Base-by-base conservation (phyloP, 306 rosid species). In the Ormosia semicastrata region DNA sequence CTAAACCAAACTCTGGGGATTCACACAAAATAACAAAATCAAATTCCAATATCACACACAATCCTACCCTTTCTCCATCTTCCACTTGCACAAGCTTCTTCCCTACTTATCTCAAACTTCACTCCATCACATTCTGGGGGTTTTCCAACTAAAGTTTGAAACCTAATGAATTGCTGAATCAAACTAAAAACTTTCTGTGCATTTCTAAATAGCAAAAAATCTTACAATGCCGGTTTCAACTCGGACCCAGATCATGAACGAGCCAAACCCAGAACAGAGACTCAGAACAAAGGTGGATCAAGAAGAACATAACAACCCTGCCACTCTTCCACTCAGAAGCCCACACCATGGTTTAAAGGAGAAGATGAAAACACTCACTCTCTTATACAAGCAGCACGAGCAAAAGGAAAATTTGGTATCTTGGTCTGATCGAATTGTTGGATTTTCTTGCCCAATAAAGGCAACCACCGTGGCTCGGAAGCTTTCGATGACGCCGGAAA, bases 341-440 rank as follows among this genome's bases (percentile, higher is more conserved):
- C 97, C 95, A 3, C 99, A 95, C 82, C 95, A 93, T 80, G 93
- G 97, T 6, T 86, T 93, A 72, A 95, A 93, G 79, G 98, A 95
- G 84, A 93, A 95, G 86, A 89, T 95, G 88, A 90, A 84, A 72
- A 92, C 97, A 4, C 82, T 95, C 32, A 95, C 97, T 5, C 89
- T 89, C 6, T 81, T 93, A 29, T 91, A 95, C 76, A 98, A 95
- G 86, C 97, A 92, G 70, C 99, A 95, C 64, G 91, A 91, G 82
- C 95, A 84, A 81, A 95, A 93, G 79, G 99, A 95, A 73, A 95
- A 95, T 63, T 53, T 77, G 41, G 24, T 24, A 24, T 5, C 7
- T 73, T 0, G 91, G 93, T 4, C 69, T 0, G 94, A 91, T 41
- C 85, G 92, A 62, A 90, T 94, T 2, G 83, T 91, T 0, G 90